Percentiles rank a stretch among this genome's conserved stretches.
Evolutionary conservation across 2,329 filamentous ascomycete genomes (phyloP).

Genomic region (Lachnellula subtilissima): DNA sequence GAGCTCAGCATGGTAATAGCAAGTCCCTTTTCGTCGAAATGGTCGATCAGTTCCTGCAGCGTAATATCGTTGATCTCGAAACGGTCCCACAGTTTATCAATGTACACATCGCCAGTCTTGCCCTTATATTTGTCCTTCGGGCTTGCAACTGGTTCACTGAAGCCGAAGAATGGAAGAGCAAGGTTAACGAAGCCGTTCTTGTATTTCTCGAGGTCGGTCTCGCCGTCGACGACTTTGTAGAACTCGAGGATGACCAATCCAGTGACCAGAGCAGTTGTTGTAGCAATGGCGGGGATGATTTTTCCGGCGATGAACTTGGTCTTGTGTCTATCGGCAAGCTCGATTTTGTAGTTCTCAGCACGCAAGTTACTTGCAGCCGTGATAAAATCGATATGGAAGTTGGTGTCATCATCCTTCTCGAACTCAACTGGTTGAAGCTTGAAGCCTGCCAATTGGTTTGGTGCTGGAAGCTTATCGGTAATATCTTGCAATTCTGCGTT

Average conservation of each 20-base stretch:
- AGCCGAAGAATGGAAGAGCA: conserved; percentile 94
- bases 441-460: conserved; percentile 79
- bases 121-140: conserved; percentile 88
- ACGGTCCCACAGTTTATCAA: conserved; percentile 98
- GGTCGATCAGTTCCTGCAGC: conserved; percentile 73
- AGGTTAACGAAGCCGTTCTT: conserved; percentile 99
- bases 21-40: conserved; percentile 77
- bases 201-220: conserved; percentile 96
- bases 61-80: conserved; percentile 88
- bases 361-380: conserved; percentile 94
- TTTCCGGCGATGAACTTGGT: conserved; percentile 99
- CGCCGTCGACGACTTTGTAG: conserved; percentile 95
- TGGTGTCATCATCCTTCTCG: conserved; percentile 97
- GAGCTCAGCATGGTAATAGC: conserved; percentile 90
- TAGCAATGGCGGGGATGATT: conserved; percentile 98
- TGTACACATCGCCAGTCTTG: conserved; percentile 69
- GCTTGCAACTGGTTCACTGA: conserved; percentile 92
- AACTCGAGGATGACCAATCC: conserved; percentile 88
- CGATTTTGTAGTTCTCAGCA: conserved; percentile 97
- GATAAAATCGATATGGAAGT: conserved; percentile 99
- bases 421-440: conserved; percentile 91
- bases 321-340: conserved; percentile 88
- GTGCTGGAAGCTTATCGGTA: conserved; percentile 65
- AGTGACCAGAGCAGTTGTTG: conserved; percentile 91
- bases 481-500: conserved; percentile 71